Base-by-base conservation (phyloP, 345 rosid species). In the Cochlearia excelsa region DNA sequence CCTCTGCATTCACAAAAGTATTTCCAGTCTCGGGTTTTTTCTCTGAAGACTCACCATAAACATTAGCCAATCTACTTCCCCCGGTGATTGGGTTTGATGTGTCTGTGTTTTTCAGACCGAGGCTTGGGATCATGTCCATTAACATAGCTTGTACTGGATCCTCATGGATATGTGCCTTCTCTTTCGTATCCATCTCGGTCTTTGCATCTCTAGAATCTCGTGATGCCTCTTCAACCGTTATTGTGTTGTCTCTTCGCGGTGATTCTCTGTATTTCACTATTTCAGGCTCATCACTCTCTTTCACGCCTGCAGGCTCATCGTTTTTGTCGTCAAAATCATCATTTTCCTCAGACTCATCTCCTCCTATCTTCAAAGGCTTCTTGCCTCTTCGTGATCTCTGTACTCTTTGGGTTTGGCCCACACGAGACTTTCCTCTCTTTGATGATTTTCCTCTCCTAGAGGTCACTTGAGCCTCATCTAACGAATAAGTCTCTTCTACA, bases 141-240 rank as follows among this genome's bases (percentile, higher is more conserved):
- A 89, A 70, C 91, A 93, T 89, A 31, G 94, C 87, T 57, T 84
- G 80, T 68, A 89, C 82, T 4, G 97, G 95, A 79, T 87, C 94
- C 46, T 74, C 80, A 82, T 59, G 72, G 38, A 76, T 70, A 47
- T 75, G 81, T 28, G 54, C 47, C 73, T 61, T 71, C 59, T 52
- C 57, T 46, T 48, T 46, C 63, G 11, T 33, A 11, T 31, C 57
- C 26, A 54, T 54, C 58, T 56, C 57, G 0, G 58, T 40, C 42
- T 70, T 30, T 7, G 27, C 46, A 23, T 49, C 45, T 38, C 63
- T 46, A 8, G 30, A 46, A 38, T 63, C 72, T 48, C 71, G 64
- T 4, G 53, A 51, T 47, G 50, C 49, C 62, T 69, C 63, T 52
- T 63, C 74, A 53, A 30, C 60, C 67, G 78, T 70, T 51, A 26